Evolutionary conservation across 2,329 filamentous ascomycete species (phyloP).

Genomic region (Didymella pomorum): DNA sequence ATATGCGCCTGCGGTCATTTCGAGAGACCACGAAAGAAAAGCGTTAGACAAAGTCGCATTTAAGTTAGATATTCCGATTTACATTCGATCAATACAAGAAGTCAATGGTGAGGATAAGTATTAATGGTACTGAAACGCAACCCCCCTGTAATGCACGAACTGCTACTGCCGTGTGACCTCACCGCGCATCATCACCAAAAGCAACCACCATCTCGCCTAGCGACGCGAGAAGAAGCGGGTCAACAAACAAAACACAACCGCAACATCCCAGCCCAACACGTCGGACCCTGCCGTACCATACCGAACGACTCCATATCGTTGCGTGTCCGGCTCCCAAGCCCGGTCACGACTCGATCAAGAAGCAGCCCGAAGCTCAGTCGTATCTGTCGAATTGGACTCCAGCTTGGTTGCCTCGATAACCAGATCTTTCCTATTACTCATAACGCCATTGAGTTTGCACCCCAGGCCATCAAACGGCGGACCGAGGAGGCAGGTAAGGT

Average conservation of each 20-base stretch:
- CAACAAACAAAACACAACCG: conserved; percentile 10
- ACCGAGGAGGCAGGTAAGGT: conserved; percentile 27
- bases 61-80: too few relatives aligned
- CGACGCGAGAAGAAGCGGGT: conserved; percentile 5
- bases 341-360: not conserved
- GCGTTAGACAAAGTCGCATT: too few relatives aligned
- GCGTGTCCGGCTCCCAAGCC: not conserved
- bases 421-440: conserved; percentile 22
- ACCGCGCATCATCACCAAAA: conserved; percentile 12
- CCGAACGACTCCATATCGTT: not conserved
- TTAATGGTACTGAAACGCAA: conserved; percentile 19
- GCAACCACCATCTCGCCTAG: conserved; percentile 4
- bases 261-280: not conserved
- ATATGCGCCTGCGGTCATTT: too few relatives aligned
- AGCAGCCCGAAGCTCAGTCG: not conserved
- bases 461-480: conserved; percentile 28
- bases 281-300: conserved; percentile 4
- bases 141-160: conserved; percentile 20
- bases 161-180: conserved; percentile 22
- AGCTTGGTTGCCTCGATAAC: not conserved
- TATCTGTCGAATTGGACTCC: not conserved
- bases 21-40: too few relatives aligned
- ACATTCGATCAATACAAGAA: not conserved
- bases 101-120: conserved; percentile 5
- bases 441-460: conserved; percentile 21